phyloP scores from a whole-genome alignment of 495 filamentous ascomycete species.

The Xylaria scruposa region DNA sequence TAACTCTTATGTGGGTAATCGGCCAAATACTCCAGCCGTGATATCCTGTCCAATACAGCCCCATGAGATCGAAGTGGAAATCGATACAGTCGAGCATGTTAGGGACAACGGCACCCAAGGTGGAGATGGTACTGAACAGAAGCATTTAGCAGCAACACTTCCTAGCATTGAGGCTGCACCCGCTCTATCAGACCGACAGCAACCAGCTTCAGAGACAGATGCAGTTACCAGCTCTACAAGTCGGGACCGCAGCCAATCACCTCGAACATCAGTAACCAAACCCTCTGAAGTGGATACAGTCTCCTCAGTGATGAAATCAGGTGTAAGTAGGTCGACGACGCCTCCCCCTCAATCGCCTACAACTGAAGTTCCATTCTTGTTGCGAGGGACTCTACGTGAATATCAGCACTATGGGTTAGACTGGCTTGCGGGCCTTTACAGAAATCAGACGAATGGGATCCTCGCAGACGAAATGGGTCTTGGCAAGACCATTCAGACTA shows the following conservation, averaged over 20 bases:
- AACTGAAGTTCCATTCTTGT: constrained; percentile 84
- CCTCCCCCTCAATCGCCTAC: constrained; percentile 57
- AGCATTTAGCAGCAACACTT: constrained; percentile 17
- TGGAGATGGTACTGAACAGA: constrained; percentile 37
- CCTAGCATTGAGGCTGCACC: constrained; percentile 37
- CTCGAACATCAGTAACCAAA: constrained; percentile 69
- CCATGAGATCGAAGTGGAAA: constrained; percentile 33
- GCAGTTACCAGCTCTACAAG: constrained; percentile 47
- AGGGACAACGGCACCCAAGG: constrained; percentile 42
- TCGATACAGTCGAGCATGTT: constrained; percentile 42
- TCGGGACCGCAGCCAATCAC: constrained; percentile 58
- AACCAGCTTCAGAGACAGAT: constrained; percentile 45
- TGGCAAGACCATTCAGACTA: constrained; percentile 98
- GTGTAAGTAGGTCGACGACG: constrained; percentile 50
- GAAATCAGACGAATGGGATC: constrained; percentile 94
- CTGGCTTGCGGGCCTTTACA: constrained; percentile 93
- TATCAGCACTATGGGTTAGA: constrained; percentile 97
- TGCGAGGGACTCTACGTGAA: constrained; percentile 90
- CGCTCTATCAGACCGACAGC: constrained; percentile 31
- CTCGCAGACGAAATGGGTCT: constrained; percentile 99
- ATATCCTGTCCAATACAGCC: constrained; percentile 31
- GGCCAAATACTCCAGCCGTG: constrained; percentile 13
- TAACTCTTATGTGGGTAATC: constrained; percentile 27
- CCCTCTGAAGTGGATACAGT: constrained; percentile 72
- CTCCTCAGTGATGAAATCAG: constrained; percentile 62